Base-by-base conservation (phyloP, 371 early-diverging fungal species). In the Zopfochytrium polystomum region DNA sequence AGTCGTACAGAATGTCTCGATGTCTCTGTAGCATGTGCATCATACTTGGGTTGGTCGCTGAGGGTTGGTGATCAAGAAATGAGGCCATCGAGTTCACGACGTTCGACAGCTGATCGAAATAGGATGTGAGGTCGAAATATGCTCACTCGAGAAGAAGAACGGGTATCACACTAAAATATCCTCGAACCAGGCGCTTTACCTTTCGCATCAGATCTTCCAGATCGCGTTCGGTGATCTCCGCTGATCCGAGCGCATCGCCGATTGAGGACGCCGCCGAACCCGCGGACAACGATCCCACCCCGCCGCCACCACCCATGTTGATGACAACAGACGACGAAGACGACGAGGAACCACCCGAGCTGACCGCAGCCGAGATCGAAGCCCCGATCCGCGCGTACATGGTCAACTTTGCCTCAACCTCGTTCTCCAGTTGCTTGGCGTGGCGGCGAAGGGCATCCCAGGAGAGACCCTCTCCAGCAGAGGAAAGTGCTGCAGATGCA, bases 371-470 rank as follows among this genome's bases (percentile, higher is more conserved):
- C n/a, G n/a, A n/a, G 2, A 54, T 25, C 30, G 35, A 60, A 1
- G n/a, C n/a, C 61, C 51, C 64, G n/a, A 66, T 42, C 62, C 67
- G 56, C 66, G 80, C 25, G 55, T 62, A 70, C 20, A 32, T 25
- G 7, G 58, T 58, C 15, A 77, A 63, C 59, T 63, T 65, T 5
- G 43, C 61, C 50, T 88, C 87, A 35, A 84, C 80, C 61, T 88
- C 87, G 61, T 81, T 78, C 65, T 87, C 87, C 13, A 88, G 62
- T 49, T 77, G 77, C 52, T 87, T 80, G 20, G 86, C 87, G 63
- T 87, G 83, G 38, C 80, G 80, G 57, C 85, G 75, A 38, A 87
- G 72, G 30, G 73, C 70, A 47, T 88, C 89, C 89, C 89, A 88
- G 60, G n/a, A n/a, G n/a, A n/a, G n/a, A n/a, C n/a, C n/a, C n/a